Evolutionary conservation across 2,329 filamentous ascomycete genomes (phyloP).

Genomic region (Aspergillus felis): DNA sequence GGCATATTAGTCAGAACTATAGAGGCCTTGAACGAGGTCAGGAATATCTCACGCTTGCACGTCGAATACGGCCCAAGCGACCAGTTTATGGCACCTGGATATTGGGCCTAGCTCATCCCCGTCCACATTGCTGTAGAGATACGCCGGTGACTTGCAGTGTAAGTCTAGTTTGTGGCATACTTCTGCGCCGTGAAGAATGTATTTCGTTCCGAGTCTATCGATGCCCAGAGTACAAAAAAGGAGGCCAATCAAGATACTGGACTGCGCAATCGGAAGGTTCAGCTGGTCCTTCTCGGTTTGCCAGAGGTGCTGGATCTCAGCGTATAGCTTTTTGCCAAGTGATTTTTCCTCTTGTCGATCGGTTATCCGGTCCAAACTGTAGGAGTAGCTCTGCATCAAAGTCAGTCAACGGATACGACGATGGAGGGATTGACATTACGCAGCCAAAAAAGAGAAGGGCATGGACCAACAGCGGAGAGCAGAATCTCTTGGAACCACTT

Average conservation of each 20-base stretch:
- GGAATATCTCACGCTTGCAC: slow-evolving; percentile 16
- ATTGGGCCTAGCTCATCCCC: slow-evolving; percentile 2
- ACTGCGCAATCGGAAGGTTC: slow-evolving; percentile 16
- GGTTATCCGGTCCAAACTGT: slow-evolving; percentile 18
- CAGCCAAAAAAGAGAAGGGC: slow-evolving; percentile 20
- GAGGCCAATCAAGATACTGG: slow-evolving; percentile 20
- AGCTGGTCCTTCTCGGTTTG: slow-evolving; percentile 8
- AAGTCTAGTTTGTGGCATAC: slow-evolving; percentile 9
- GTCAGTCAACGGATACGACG: slow-evolving; percentile 1
- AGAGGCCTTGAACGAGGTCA: neutral
- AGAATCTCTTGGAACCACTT: slow-evolving; percentile 10
- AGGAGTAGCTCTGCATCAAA: slow-evolving; percentile 18
- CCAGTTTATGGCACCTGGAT: slow-evolving; percentile 14
- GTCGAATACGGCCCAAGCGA: slow-evolving; percentile 21
- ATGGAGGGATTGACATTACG: slow-evolving; percentile 8
- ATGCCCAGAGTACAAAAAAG: slow-evolving; percentile 23
- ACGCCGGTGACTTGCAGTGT: slow-evolving; percentile 6
- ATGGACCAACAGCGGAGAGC: slow-evolving; percentile 18
- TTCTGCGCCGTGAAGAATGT: slow-evolving; percentile 19
- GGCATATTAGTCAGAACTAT: neutral
- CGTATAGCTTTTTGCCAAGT: slow-evolving; percentile 17
- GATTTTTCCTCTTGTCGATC: slow-evolving; percentile 21
- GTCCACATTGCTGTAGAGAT: slow-evolving; percentile 5
- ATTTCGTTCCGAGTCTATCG: slow-evolving; percentile 19
- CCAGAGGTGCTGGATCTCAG: slow-evolving; percentile 19